Evolutionary conservation across 768 basidiomycete species (phyloP).

Genomic region (Hericium rajendrae): DNA sequence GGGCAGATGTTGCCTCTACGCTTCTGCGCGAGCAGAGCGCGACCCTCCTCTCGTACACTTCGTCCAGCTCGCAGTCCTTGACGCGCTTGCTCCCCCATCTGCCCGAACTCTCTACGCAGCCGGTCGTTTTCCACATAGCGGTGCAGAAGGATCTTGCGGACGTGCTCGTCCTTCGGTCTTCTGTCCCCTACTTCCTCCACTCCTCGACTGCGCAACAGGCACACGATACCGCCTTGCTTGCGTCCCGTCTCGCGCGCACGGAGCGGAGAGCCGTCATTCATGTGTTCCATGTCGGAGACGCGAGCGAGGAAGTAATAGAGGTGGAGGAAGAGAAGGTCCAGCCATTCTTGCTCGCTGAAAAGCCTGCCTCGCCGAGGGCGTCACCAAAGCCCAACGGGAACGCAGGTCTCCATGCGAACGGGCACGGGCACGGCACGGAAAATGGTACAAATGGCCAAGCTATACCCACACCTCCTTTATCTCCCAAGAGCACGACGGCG

Average conservation of each 20-base stretch:
- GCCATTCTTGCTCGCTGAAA: slow-evolving; percentile 48
- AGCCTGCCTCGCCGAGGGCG: slow-evolving; percentile 15
- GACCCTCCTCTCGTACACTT: slow-evolving; percentile 51
- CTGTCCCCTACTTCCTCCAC: slow-evolving; percentile 73
- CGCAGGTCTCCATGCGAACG: slow-evolving; percentile 24
- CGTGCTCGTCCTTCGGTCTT: slow-evolving; percentile 66
- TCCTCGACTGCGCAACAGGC: slow-evolving; percentile 73
- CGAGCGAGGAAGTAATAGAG: slow-evolving; percentile 34
- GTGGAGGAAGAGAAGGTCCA: slow-evolving; percentile 50
- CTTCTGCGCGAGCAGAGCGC: slow-evolving; percentile 36
- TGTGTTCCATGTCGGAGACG: slow-evolving; percentile 49
- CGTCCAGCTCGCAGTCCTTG: slow-evolving; percentile 38
- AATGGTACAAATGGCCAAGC: slow-evolving; percentile 18
- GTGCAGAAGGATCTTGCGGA: slow-evolving; percentile 60
- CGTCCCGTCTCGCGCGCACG: slow-evolving; percentile 64
- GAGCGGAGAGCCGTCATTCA: slow-evolving; percentile 79
- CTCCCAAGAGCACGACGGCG: slow-evolving; percentile 11
- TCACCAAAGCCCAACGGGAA: slow-evolving; percentile 19
- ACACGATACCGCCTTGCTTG: slow-evolving; percentile 84
- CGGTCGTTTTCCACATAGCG: slow-evolving; percentile 67
- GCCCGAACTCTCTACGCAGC: slow-evolving; percentile 51
- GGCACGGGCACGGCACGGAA: slow-evolving; percentile 19
- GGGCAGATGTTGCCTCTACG: slow-evolving; percentile 55
- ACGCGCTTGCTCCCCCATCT: slow-evolving; percentile 60
- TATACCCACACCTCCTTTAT: slow-evolving; percentile 11